Conservation (phyloP, 495 filamentous ascomycete genomes). For the Penicillium coffeae region DNA sequence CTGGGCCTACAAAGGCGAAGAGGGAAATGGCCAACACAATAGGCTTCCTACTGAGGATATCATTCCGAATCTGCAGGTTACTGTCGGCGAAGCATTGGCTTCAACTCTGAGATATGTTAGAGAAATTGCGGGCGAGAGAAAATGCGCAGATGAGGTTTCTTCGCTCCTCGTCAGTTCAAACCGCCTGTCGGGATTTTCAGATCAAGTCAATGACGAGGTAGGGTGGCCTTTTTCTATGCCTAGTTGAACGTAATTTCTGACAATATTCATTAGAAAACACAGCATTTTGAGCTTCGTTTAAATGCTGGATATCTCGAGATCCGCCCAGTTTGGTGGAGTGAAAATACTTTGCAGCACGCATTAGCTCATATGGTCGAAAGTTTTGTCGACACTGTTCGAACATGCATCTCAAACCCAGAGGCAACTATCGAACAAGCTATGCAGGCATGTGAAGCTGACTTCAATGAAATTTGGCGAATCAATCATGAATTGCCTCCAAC, state of each 20-base stretch:
- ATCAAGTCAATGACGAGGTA: constrained; percentile 20
- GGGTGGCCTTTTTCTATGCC: not conserved
- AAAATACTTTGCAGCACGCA: constrained; percentile 32
- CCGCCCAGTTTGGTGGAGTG: constrained; percentile 23
- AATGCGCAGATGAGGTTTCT: not conserved
- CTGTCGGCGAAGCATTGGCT: constrained; percentile 13
- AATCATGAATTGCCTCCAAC: constrained; percentile 29
- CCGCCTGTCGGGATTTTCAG: constrained; percentile 18
- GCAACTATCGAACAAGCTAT: constrained; percentile 23
- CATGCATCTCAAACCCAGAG: constrained; percentile 21
- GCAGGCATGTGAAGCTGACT: constrained; percentile 22
- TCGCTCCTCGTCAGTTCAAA: constrained; percentile 33
- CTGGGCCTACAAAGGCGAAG: constrained; percentile 28
- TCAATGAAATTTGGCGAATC: constrained; percentile 32
- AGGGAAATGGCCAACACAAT: not conserved
- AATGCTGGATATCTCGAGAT: constrained; percentile 21
- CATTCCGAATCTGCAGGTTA: constrained; percentile 22
- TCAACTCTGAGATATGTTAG: constrained; percentile 21
- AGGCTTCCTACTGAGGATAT: constrained; percentile 21
- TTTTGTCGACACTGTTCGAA: constrained; percentile 27
- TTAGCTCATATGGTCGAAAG: constrained; percentile 27
- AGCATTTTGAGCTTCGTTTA: constrained; percentile 30
- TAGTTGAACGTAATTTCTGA: too few relatives aligned
- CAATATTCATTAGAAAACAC: constrained; percentile 1
- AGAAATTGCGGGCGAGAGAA: not conserved